Percentiles rank a stretch among this genome's conserved stretches.
Evolutionary conservation across 78 protist genomes (phyloP).

Genomic region (Monocercomonoides exilis): DNA sequence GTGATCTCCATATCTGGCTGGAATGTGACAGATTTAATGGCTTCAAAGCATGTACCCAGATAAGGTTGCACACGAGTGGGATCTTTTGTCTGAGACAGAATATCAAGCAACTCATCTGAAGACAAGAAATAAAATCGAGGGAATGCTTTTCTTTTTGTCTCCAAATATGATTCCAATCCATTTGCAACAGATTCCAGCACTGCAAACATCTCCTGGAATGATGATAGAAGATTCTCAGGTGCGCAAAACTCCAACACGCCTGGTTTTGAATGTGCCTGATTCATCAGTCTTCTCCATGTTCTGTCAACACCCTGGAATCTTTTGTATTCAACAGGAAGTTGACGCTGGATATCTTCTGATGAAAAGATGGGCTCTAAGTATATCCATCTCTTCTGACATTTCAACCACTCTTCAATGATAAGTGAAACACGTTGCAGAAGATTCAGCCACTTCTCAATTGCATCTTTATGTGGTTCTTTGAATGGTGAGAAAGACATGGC

Average conservation of each 20-base stretch:
- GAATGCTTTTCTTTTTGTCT: conserved; percentile 68
- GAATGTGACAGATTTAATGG: conserved; percentile 34
- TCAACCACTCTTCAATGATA: conserved; percentile 69
- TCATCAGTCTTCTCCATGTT: conserved; percentile 43
- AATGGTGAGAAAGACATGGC: conserved; percentile 58
- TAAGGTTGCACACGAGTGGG: conserved; percentile 37
- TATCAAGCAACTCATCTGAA: conserved; percentile 72
- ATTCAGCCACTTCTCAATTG: conserved; percentile 52
- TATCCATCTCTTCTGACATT: conserved; percentile 72
- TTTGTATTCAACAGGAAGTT: conserved; percentile 65
- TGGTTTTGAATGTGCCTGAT: conserved; percentile 27
- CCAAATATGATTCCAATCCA: conserved; percentile 71
- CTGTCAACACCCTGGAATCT: conserved; percentile 46
- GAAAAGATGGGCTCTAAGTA: conserved; percentile 79
- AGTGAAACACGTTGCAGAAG: conserved; percentile 38
- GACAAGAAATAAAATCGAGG: conserved; percentile 84
- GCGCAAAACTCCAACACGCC: conserved; percentile 39
- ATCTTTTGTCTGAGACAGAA: conserved; percentile 64
- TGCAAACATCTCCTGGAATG: conserved; percentile 49
- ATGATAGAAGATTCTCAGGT: conserved; percentile 32
- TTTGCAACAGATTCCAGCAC: conserved; percentile 64
- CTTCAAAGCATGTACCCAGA: conserved; percentile 57
- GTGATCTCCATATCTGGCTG: conserved; percentile 21
- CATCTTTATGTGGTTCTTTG: conserved; percentile 59
- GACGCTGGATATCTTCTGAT: conserved; percentile 66